Conservation (phyloP, 202 grass and related monocot species). For the Dendrocalamus latiflorus region DNA sequence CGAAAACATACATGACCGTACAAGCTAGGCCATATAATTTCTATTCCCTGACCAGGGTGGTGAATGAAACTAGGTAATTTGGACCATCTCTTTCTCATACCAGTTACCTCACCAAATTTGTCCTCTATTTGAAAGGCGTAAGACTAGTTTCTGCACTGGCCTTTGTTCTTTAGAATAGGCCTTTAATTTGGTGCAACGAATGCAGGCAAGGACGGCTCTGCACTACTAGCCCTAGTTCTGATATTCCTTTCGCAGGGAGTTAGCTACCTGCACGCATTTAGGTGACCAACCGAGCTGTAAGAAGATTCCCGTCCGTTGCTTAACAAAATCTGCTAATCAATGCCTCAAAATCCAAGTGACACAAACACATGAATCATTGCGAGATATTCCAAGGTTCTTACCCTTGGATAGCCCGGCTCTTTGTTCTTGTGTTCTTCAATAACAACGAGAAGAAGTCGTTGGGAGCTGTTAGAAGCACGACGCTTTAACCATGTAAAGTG, state of each 20-base stretch:
- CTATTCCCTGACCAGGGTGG: neutral
- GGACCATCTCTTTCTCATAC: neutral
- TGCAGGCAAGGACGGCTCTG: conserved; percentile 6
- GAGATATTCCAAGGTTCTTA: neutral
- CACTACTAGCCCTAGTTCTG: neutral
- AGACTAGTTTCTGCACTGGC: neutral
- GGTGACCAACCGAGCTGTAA: conserved; percentile 35
- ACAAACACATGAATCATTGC: conserved; percentile 20
- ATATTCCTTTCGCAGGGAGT: conserved; percentile 36
- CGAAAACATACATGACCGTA: neutral
- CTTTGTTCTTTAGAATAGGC: neutral
- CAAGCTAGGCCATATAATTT: neutral
- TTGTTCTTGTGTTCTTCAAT: neutral
- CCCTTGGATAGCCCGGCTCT: conserved; percentile 5
- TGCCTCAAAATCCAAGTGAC: conserved; percentile 7
- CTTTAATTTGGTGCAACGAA: conserved; percentile 30
- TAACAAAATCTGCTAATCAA: conserved; percentile 12
- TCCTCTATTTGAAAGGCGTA: neutral
- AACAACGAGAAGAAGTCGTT: neutral
- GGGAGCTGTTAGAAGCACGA: conserved; percentile 28
- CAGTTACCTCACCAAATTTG: conserved; percentile 19
- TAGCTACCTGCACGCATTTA: conserved; percentile 38
- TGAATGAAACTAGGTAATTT: neutral
- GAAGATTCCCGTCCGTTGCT: conserved; percentile 41
- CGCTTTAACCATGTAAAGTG: too few species aligned